A percentile compares a stretch with the other conserved stretches of the same genome.
phyloP scores from a whole-genome alignment of 306 rosid species.

The Arachis hypogaea region DNA sequence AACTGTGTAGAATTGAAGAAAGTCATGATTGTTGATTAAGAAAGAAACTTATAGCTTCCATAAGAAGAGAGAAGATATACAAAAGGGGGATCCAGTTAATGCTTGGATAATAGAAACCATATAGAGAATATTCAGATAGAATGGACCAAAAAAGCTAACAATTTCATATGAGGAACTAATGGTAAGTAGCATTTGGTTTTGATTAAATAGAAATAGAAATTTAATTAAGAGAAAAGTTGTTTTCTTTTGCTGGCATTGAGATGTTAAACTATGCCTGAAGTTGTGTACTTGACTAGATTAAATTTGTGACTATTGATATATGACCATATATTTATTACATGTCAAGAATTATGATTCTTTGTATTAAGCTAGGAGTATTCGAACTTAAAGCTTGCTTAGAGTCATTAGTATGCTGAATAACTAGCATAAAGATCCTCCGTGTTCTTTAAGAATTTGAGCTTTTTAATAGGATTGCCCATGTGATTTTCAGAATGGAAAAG shows the following conservation, averaged over 20 bases:
- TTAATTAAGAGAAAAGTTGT: neutral
- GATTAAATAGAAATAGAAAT: too few relatives aligned
- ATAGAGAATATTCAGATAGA: neutral
- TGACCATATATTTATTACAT: too few relatives aligned
- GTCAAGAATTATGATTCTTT: too few relatives aligned
- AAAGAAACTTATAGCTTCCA: neutral
- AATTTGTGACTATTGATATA: too few relatives aligned
- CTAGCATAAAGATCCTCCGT: neutral
- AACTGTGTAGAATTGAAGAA: neutral
- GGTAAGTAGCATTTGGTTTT: neutral
- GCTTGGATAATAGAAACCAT: neutral
- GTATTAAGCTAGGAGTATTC: neutral
- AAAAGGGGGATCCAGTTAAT: neutral
- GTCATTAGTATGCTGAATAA: neutral
- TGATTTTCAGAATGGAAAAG: too few relatives aligned
- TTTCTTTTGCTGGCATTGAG: too few relatives aligned
- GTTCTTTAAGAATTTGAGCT: too few relatives aligned
- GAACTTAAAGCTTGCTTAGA: neutral
- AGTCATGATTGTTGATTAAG: neutral
- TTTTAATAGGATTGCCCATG: too few relatives aligned
- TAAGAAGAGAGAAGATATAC: neutral
- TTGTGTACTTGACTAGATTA: too few relatives aligned
- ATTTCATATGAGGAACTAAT: slow-evolving; percentile 8
- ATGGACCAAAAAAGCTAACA: slow-evolving; percentile 14
- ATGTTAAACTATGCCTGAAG: too few relatives aligned